Percentiles rank a stretch among this genome's conserved stretches.
Evolutionary conservation across 169 alveolate species (phyloP).

Genomic region (Eimeria zaria): DNA sequence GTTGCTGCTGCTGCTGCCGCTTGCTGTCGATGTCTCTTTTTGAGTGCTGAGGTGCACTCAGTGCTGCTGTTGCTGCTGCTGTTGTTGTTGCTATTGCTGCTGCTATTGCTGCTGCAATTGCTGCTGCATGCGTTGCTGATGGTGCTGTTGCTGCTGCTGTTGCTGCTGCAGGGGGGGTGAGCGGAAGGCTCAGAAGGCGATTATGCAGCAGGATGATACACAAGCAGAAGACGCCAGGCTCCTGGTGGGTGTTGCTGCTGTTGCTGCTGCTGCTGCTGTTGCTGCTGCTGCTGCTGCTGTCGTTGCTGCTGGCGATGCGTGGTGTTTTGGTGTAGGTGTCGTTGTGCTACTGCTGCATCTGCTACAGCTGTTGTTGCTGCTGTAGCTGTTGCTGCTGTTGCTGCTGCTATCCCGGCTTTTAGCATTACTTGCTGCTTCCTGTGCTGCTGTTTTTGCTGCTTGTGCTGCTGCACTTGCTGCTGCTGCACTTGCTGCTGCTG

Average conservation of each 20-base stretch:
- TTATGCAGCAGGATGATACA: slow-evolving; percentile 57
- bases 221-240: slow-evolving; percentile 47
- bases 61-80: background rate
- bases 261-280: background rate
- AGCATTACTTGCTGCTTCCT: too few species aligned
- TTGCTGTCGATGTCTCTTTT: background rate
- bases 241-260: slow-evolving; percentile 17
- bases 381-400: slow-evolving; percentile 15
- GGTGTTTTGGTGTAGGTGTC: background rate
- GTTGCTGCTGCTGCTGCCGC: slow-evolving; percentile 63
- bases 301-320: slow-evolving; percentile 1
- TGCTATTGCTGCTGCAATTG: too few species aligned
- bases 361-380: slow-evolving; percentile 3
- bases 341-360: too few species aligned
- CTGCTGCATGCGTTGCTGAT: background rate
- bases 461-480: slow-evolving; percentile 1
- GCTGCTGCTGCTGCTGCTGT: slow-evolving; percentile 4
- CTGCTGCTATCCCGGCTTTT: background rate
- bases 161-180: slow-evolving; percentile 73
- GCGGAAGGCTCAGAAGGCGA: slow-evolving; percentile 69
- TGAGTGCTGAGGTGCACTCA: background rate
- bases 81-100: too few species aligned
- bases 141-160: slow-evolving; percentile 33
- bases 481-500: background rate
- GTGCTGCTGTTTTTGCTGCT: background rate